Conservation (phyloP, 495 filamentous ascomycete genomes). For the Tuber melanosporum region DNA sequence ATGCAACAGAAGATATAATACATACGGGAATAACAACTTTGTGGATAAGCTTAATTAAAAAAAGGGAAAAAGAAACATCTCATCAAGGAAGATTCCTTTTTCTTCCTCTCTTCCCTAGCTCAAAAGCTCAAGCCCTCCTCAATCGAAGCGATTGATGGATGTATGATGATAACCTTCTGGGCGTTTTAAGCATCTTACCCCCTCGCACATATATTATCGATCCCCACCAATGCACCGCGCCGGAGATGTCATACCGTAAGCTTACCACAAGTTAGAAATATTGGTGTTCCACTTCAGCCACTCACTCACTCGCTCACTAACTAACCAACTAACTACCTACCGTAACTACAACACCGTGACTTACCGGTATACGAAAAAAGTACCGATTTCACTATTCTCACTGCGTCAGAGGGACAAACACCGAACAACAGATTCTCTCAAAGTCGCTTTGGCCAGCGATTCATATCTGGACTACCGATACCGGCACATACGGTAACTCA, state of each 20-base stretch:
- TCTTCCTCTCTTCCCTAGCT: not conserved
- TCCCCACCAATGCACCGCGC: not conserved
- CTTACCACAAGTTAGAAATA: not conserved
- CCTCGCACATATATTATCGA: not conserved
- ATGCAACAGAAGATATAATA: not conserved
- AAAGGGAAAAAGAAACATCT: not conserved
- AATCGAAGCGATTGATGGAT: not conserved
- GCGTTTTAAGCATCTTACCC: not conserved
- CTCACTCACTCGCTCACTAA: not conserved
- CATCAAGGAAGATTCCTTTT: constrained; percentile 3
- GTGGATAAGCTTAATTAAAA: constrained; percentile 10
- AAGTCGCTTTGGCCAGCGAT: not conserved
- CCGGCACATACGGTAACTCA: not conserved
- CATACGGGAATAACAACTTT: not conserved
- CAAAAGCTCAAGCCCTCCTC: not conserved
- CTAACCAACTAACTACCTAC: not conserved
- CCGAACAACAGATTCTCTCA: not conserved
- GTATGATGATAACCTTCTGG: not conserved
- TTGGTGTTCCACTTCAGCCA: not conserved
- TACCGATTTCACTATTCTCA: not conserved
- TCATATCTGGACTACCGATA: not conserved
- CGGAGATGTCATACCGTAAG: not conserved
- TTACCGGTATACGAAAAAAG: not conserved
- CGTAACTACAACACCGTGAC: not conserved
- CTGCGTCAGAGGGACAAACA: not conserved